These are phyloP conservation scores for Ophiostoma sp. DNA, from an alignment of 2,329 filamentous ascomycete genomes.

Conservation along the genomic window DNA sequence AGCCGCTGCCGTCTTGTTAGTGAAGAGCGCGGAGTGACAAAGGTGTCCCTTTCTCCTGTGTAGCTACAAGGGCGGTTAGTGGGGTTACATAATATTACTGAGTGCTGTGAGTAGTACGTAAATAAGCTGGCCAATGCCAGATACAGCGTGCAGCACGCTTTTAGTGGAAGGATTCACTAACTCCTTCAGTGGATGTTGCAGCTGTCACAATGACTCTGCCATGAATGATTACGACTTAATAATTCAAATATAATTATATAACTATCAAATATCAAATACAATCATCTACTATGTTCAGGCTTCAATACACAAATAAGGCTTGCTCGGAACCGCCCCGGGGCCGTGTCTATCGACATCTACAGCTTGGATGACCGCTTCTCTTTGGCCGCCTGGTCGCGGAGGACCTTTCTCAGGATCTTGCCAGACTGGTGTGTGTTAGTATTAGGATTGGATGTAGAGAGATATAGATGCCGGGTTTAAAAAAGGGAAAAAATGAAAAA, in stretches of 20 bases:
- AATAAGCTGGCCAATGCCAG: not conserved
- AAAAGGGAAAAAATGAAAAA: not conserved
- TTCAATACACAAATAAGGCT: too few relatives aligned
- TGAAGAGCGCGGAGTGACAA: not conserved
- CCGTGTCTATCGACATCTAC: conserved; percentile 8
- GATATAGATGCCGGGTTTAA: not conserved
- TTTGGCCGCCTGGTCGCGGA: conserved; percentile 53
- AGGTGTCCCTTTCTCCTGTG: not conserved
- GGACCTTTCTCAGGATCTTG: conserved; percentile 58
- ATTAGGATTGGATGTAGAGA: not conserved
- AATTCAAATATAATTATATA: too few relatives aligned
- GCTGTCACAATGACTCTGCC: not conserved
- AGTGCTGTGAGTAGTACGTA: too few relatives aligned
- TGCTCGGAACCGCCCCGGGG: too few relatives aligned
- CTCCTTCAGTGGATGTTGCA: not conserved
- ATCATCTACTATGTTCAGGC: too few relatives aligned
- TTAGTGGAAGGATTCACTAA: not conserved
- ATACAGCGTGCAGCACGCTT: not conserved
- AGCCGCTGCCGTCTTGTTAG: not conserved
- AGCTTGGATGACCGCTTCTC: conserved; percentile 41
- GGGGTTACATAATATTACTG: conserved; percentile 2
- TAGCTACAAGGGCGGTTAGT: not conserved
- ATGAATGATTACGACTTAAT: not conserved
- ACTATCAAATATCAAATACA: too few relatives aligned
- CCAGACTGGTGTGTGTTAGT: conserved; percentile 46